A percentile compares a stretch with the other conserved stretches of the same genome.
These are phyloP conservation scores for Pisolithus orientalis DNA, from an alignment of 768 basidiomycete species.

Conservation along the genomic window DNA sequence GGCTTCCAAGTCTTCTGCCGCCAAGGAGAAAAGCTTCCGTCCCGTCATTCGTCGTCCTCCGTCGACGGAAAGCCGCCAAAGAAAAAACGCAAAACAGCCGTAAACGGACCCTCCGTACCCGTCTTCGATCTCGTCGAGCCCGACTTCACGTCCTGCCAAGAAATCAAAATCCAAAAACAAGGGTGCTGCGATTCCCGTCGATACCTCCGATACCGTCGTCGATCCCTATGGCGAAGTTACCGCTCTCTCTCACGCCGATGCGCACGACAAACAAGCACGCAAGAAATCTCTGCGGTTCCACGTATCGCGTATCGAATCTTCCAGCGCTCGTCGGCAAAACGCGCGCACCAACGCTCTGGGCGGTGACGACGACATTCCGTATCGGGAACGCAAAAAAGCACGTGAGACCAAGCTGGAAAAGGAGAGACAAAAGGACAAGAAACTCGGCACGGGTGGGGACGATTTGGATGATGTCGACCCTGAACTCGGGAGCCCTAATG, in stretches of 20 bases:
- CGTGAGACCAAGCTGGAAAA: slow-evolving; percentile 49
- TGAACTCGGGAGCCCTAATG: slow-evolving; percentile 22
- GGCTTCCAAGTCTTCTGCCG: slow-evolving; percentile 7
- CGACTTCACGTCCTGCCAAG: slow-evolving; percentile 40
- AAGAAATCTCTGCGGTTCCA: slow-evolving; percentile 88
- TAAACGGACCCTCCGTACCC: slow-evolving; percentile 24
- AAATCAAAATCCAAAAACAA: slow-evolving; percentile 16
- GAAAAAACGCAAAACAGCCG: slow-evolving; percentile 52
- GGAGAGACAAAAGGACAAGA: slow-evolving; percentile 30
- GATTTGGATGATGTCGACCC: slow-evolving; percentile 60
- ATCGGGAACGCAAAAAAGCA: slow-evolving; percentile 66
- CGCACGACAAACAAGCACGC: slow-evolving; percentile 76
- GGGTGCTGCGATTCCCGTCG: slow-evolving; percentile 3
- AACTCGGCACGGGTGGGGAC: slow-evolving; percentile 48
- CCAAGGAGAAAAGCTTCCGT: slow-evolving; percentile 7
- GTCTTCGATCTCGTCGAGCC: slow-evolving; percentile 81
- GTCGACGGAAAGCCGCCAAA: slow-evolving; percentile 37
- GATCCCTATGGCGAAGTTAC: slow-evolving; percentile 69
- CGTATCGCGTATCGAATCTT: slow-evolving; percentile 83
- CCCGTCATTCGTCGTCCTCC: neutral
- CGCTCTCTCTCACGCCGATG: slow-evolving; percentile 62
- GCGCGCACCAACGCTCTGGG: slow-evolving; percentile 67
- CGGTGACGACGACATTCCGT: slow-evolving; percentile 95
- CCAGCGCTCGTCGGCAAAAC: slow-evolving; percentile 65
- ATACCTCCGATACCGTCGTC: slow-evolving; percentile 7